phyloP scores from a whole-genome alignment of 2,329 filamentous ascomycete genomes.

The Apiospora hydei region DNA sequence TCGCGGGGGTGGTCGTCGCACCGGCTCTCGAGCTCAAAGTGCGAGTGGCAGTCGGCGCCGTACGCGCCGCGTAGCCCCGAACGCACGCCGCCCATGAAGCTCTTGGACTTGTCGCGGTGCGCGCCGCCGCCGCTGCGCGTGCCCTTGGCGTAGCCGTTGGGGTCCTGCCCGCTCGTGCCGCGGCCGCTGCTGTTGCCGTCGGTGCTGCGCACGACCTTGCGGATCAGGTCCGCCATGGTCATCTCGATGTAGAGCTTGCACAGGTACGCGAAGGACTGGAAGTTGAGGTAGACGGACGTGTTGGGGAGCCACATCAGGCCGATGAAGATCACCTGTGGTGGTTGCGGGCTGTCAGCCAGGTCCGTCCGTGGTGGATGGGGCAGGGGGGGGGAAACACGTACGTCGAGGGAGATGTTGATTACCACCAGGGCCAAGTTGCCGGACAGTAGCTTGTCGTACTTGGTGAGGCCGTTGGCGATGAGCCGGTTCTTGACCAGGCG shows the following conservation, averaged over 20 bases:
- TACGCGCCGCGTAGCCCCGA: constrained; percentile 1
- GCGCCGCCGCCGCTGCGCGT: not conserved
- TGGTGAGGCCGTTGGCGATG: constrained; percentile 50
- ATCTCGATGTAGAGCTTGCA: constrained; percentile 55
- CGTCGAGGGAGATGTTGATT: constrained; percentile 49
- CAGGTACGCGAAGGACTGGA: constrained; percentile 52
- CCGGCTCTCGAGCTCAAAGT: constrained; percentile 24
- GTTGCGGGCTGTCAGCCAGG: not conserved
- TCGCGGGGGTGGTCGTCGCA: not conserved
- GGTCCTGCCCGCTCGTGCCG: constrained; percentile 4
- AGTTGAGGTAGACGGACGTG: constrained; percentile 50
- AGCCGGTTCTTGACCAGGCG: constrained; percentile 46
- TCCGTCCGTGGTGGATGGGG: no score
- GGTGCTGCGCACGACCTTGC: constrained; percentile 35
- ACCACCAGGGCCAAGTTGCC: constrained; percentile 51
- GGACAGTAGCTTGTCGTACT: constrained; percentile 49
- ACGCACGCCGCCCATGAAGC: constrained; percentile 18
- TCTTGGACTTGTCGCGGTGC: constrained; percentile 20
- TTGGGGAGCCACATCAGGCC: constrained; percentile 49
- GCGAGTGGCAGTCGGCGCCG: constrained; percentile 11
- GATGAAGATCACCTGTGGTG: constrained; percentile 36
- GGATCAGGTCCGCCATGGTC: constrained; percentile 53
- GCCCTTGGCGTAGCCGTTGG: constrained; percentile 9
- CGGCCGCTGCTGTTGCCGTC: constrained; percentile 24
- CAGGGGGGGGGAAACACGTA: not conserved